A percentile compares a stretch with the other conserved stretches of the same genome.
Conservation (phyloP, 2,329 filamentous ascomycete genomes). For the Intubia oerlemansii region DNA sequence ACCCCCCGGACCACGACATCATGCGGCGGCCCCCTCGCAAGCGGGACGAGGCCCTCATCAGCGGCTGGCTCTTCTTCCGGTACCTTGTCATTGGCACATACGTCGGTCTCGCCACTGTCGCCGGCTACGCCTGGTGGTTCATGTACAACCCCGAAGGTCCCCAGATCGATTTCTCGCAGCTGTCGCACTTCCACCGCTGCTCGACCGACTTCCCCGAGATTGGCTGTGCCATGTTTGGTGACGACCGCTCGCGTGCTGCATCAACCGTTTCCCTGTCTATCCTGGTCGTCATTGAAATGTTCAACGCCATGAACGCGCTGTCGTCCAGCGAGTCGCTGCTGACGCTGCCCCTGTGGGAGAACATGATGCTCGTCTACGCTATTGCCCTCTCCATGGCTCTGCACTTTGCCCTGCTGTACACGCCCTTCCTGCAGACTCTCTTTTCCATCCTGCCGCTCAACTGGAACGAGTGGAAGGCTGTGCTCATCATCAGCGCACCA, state of each 20-base stretch:
- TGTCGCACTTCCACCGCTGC: constrained; percentile 89
- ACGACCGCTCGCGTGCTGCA: constrained; percentile 69
- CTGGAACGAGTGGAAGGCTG: constrained; percentile 78
- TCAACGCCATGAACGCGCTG: constrained; percentile 96
- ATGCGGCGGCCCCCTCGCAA: constrained; percentile 86
- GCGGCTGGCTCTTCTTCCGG: constrained; percentile 91
- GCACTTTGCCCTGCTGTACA: constrained; percentile 87
- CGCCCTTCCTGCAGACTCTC: constrained; percentile 65
- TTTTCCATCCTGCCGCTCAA: constrained; percentile 85
- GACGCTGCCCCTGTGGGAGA: constrained; percentile 89
- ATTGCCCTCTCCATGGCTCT: constrained; percentile 83
- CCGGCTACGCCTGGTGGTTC: constrained; percentile 99
- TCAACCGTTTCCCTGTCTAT: constrained; percentile 84
- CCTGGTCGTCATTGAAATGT: constrained; percentile 95
- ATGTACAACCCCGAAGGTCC: constrained; percentile 85
- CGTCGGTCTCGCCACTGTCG: constrained; percentile 84
- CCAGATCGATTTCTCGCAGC: constrained; percentile 75
- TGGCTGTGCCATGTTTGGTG: constrained; percentile 77
- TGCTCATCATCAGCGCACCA: constrained; percentile 68
- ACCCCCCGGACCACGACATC: constrained; percentile 93
- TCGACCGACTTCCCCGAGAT: constrained; percentile 68
- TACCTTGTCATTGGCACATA: constrained; percentile 95
- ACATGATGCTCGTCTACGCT: constrained; percentile 95
- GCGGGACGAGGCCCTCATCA: constrained; percentile 79
- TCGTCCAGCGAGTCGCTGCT: constrained; percentile 88